Percentiles rank a stretch among this genome's conserved stretches.
These are phyloP conservation scores for Hyphodiscus hymeniophilus DNA, from an alignment of 495 filamentous ascomycete species.

Conservation along the genomic window DNA sequence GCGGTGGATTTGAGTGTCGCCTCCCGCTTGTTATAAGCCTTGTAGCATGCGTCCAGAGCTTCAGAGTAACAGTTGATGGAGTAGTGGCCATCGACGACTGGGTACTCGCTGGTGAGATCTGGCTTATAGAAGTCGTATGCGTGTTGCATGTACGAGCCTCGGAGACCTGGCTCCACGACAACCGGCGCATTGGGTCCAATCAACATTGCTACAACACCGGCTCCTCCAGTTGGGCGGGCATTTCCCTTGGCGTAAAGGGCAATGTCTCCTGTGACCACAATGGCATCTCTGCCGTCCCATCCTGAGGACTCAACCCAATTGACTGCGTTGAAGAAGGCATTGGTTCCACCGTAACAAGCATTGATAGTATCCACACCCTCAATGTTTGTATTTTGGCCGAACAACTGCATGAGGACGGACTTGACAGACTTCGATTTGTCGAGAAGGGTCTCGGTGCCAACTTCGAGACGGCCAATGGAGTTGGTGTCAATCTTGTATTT, in stretches of 20 bases:
- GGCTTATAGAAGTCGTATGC: slow-evolving; percentile 99
- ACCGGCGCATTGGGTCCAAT: slow-evolving; percentile 90
- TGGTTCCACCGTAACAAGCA: slow-evolving; percentile 97
- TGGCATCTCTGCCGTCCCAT: slow-evolving; percentile 92
- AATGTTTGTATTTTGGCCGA: slow-evolving; percentile 79
- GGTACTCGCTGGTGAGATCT: slow-evolving; percentile 96
- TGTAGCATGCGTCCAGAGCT: slow-evolving; percentile 93
- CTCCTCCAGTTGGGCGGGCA: slow-evolving; percentile 92
- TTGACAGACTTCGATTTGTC: slow-evolving; percentile 99
- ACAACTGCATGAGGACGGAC: slow-evolving; percentile 98
- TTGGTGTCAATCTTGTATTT: slow-evolving; percentile 92
- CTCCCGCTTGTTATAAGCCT: slow-evolving; percentile 86
- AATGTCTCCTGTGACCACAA: slow-evolving; percentile 95
- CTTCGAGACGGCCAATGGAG: slow-evolving; percentile 88
- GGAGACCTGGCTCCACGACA: slow-evolving; percentile 83
- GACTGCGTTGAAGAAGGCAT: slow-evolving; percentile 91
- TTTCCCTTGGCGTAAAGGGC: slow-evolving; percentile 95
- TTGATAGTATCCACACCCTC: slow-evolving; percentile 97
- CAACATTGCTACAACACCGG: slow-evolving; percentile 88
- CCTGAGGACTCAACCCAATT: slow-evolving; percentile 98
- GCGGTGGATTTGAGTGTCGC: slow-evolving; percentile 49
- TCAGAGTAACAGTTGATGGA: slow-evolving; percentile 93
- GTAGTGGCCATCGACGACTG: slow-evolving; percentile 92
- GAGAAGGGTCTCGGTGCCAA: slow-evolving; percentile 95
- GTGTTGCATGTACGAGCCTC: slow-evolving; percentile 88